phyloP scores from a whole-genome alignment of 1,284 basidiomycete genomes.

The Cutaneotrichosporon curvatum region DNA sequence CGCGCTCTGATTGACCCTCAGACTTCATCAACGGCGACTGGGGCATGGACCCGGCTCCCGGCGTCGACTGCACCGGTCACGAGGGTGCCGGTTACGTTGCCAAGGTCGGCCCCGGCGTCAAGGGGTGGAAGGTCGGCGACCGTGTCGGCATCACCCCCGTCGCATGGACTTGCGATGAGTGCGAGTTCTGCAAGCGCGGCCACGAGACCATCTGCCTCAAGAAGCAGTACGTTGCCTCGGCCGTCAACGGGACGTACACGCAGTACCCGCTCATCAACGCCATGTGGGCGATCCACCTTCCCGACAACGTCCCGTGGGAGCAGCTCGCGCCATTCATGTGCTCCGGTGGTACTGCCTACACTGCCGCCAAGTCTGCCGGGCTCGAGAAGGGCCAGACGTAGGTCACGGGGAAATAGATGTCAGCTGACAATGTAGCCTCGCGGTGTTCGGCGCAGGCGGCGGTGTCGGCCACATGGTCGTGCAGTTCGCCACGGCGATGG shows the following conservation, averaged over 20 bases:
- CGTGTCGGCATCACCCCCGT: constrained; percentile 15
- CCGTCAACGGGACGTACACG: constrained; percentile 15
- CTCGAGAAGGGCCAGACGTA: constrained; percentile 8
- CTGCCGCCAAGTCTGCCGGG: constrained; percentile 16
- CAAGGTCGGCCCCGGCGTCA: constrained; percentile 14
- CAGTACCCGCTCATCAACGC: constrained; percentile 13
- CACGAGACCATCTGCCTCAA: constrained; percentile 16
- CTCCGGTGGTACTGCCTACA: constrained; percentile 18
- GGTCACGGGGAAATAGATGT: too few relatives aligned
- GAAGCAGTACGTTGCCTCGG: constrained; percentile 8
- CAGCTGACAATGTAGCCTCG: neutral
- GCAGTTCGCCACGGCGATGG: constrained; percentile 16
- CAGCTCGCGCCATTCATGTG: constrained; percentile 19
- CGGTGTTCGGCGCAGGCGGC: constrained; percentile 13
- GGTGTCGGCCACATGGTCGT: constrained; percentile 20
- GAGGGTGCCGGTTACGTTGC: constrained; percentile 17
- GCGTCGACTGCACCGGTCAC: constrained; percentile 18
- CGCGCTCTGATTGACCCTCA: constrained; percentile 3
- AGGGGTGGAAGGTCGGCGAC: constrained; percentile 15
- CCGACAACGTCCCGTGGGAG: constrained; percentile 12
- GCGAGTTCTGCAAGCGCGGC: constrained; percentile 15
- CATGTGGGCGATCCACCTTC: constrained; percentile 14
- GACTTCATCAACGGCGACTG: constrained; percentile 16
- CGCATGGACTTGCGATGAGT: constrained; percentile 10
- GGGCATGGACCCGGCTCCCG: constrained; percentile 2